phyloP scores from a whole-genome alignment of 768 basidiomycete genomes.

The Solioccasus polychromus region DNA sequence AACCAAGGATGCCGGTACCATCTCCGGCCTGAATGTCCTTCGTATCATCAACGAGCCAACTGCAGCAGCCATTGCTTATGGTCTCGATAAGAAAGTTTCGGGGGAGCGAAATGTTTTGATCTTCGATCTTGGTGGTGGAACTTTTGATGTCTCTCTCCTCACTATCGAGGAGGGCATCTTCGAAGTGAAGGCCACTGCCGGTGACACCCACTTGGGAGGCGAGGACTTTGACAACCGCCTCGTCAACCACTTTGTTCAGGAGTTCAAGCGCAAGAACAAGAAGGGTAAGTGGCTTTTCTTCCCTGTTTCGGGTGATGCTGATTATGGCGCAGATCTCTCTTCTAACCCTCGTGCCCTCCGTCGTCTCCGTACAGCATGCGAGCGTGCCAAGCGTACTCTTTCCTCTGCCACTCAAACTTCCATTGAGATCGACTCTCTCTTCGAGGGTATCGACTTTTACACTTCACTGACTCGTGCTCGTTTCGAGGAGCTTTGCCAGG shows the following conservation, averaged over 20 bases:
- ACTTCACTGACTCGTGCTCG: constrained; percentile 97
- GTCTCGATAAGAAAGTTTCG: constrained; percentile 90
- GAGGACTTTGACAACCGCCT: constrained; percentile 98
- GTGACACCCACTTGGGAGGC: constrained; percentile 97
- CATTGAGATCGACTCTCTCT: constrained; percentile 97
- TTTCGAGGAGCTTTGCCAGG: constrained; percentile 94
- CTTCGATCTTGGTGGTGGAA: constrained; percentile 98
- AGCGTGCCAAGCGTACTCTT: constrained; percentile 97
- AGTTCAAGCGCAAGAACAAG: constrained; percentile 98
- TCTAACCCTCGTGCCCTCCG: constrained; percentile 93
- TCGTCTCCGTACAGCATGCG: constrained; percentile 96
- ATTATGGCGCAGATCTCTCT: constrained; percentile 63
- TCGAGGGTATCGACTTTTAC: constrained; percentile 98
- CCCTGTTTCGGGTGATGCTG: not conserved
- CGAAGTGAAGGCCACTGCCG: constrained; percentile 97
- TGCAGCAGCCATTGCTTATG: constrained; percentile 97
- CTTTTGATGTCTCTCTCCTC: constrained; percentile 95
- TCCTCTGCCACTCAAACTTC: constrained; percentile 96
- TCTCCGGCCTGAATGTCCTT: constrained; percentile 91
- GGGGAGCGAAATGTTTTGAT: constrained; percentile 96
- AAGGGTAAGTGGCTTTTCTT: constrained; percentile 51
- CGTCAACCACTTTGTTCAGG: constrained; percentile 94
- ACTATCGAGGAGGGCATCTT: constrained; percentile 98
- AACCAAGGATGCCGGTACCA: constrained; percentile 95
- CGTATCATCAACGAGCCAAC: constrained; percentile 99